These are phyloP conservation scores for Solanum sejunctum DNA, from an alignment of 257 asterid genomes.

Conservation along the genomic window DNA sequence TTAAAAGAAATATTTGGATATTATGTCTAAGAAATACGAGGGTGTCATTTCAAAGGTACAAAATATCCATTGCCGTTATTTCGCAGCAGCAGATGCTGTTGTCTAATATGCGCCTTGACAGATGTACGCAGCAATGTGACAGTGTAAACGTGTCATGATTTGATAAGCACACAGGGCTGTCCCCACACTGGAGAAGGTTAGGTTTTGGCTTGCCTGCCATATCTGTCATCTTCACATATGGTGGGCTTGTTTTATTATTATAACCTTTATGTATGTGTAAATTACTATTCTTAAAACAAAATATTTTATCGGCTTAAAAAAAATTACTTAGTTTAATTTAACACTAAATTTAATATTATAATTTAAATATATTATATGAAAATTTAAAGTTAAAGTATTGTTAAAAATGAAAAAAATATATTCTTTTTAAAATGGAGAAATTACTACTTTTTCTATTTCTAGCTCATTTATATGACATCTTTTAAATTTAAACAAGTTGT, in stretches of 20 bases:
- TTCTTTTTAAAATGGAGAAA: too few relatives aligned
- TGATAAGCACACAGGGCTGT: neutral
- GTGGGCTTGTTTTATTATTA: slow-evolving; percentile 17
- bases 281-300: neutral
- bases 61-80: neutral
- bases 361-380: too few relatives aligned
- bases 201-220: slow-evolving; percentile 14
- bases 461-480: neutral
- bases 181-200: slow-evolving; percentile 17
- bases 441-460: accelerated
- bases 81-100: neutral
- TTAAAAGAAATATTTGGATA: too few relatives aligned
- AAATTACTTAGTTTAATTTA: too few relatives aligned
- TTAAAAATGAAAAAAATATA: too few relatives aligned
- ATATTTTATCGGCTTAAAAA: too few relatives aligned
- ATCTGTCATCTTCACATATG: slow-evolving; percentile 28
- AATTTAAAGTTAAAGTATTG: too few relatives aligned
- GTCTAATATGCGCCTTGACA: neutral
- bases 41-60: neutral
- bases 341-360: too few relatives aligned
- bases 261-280: slow-evolving; percentile 18
- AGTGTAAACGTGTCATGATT: neutral
- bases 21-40: too few relatives aligned
- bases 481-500: neutral
- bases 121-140: neutral